Evolutionary conservation across 2,329 filamentous ascomycete genomes (phyloP), one percentile per base, ranked within the genome.

Genomic region (Aspergillus carbonarius): DNA sequence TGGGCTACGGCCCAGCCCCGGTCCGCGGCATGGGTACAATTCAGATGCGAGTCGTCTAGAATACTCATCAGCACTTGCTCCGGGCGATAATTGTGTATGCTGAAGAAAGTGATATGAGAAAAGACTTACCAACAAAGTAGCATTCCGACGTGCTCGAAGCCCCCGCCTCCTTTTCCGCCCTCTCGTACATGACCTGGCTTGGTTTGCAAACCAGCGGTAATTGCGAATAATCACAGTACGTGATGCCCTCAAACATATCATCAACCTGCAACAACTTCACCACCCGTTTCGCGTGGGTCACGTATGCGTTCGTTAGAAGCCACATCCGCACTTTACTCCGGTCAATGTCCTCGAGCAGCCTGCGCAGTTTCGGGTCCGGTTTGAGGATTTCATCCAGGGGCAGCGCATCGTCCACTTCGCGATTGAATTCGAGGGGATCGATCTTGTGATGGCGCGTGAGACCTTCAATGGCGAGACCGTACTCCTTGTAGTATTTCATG

Each of bases 261-360:
- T 96, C 92, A 23, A 99, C 81, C 2, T 85, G 88, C 1, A 99
- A 81, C 18, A 99, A 79, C 60, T 83, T 86, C 12, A 97, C 86
- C 0, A 99, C 95, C 42, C 92, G 81, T 70, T 85, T 88, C 32
- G 87, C 95, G 70, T 99, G 95, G 34, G 83, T 98, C 63, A 96
- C 81, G 70, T 99, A 97, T 20, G 96, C 95, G 71, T 99, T 99
- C 1, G 96, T 99, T 69, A 99, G 89, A 1, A 99, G 85, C 95
- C 96, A 99, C 30, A 92, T 80, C 63, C 87, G 92, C 63, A 97
- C 90, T 73, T 96, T 96, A 69, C 80, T 85, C 59, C 76, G 88
- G 76, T 99, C 93, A 55, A 99, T 87, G 64, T 93, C 90, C 73
- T 89, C 81, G 5, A 99, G 85, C 47, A 99, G 76, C 69, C 84